Conservation (phyloP, 2,329 filamentous ascomycete genomes). For the Trichoderma gracile region DNA sequence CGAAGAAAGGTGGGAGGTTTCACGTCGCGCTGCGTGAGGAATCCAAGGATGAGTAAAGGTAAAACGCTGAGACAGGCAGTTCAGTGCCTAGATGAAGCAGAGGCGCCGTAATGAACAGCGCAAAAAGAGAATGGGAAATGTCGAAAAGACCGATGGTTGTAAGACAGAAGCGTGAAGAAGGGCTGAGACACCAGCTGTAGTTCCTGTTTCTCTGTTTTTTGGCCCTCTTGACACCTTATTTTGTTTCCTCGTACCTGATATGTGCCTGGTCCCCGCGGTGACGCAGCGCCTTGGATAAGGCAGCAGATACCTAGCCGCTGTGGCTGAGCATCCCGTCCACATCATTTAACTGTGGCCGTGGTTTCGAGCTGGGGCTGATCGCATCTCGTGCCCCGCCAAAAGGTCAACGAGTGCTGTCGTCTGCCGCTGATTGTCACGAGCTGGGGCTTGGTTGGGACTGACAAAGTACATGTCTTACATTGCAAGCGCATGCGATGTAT, state of each 20-base stretch:
- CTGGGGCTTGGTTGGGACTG: background rate
- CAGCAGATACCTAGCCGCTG: background rate
- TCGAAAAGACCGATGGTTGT: background rate
- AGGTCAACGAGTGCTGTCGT: background rate
- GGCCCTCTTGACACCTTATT: background rate
- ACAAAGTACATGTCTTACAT: background rate
- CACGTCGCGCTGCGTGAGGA: background rate
- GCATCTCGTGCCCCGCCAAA: slow-evolving; percentile 16
- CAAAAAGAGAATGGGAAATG: background rate
- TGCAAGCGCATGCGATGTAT: too few relatives aligned
- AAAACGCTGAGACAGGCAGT: background rate
- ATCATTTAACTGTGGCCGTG: background rate
- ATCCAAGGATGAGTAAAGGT: background rate
- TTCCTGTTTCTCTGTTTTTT: background rate
- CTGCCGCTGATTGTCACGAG: background rate
- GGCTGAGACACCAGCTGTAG: background rate
- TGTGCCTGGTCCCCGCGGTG: slow-evolving; percentile 25
- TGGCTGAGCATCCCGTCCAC: slow-evolving; percentile 12
- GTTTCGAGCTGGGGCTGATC: slow-evolving; percentile 4
- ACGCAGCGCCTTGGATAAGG: slow-evolving; percentile 21
- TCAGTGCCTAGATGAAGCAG: too few relatives aligned
- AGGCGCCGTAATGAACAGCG: background rate
- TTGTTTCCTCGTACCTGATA: slow-evolving; percentile 5
- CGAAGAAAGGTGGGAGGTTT: background rate
- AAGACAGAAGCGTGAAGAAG: background rate